Evolutionary conservation across 2,329 filamentous ascomycete species (phyloP).

Genomic region (Rugonectria rugulosa): DNA sequence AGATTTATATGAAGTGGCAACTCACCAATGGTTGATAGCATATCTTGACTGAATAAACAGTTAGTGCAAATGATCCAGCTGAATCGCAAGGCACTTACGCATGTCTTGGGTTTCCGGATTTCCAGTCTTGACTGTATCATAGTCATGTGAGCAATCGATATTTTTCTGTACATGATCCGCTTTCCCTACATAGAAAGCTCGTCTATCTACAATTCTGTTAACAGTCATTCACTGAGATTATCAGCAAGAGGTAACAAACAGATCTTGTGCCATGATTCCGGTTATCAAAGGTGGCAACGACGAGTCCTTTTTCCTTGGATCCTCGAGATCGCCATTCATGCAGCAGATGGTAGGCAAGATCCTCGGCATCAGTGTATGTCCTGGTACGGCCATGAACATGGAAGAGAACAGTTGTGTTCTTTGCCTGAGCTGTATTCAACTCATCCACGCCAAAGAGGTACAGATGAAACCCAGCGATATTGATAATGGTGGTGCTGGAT

Average conservation of each 20-base stretch:
- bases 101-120: background rate
- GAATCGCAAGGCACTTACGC: background rate
- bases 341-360: background rate
- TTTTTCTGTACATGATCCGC: background rate
- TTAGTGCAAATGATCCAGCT: background rate
- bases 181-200: background rate
- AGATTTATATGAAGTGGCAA: too few relatives aligned
- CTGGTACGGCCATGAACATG: conserved; percentile 6
- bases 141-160: background rate
- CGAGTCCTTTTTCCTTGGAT: background rate
- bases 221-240: background rate
- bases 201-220: background rate
- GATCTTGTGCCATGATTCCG: conserved; percentile 5
- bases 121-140: conserved; percentile 1
- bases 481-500: background rate
- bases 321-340: background rate
- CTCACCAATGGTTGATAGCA: conserved; percentile 4
- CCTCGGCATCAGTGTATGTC: background rate
- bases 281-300: conserved; percentile 4
- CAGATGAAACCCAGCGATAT: background rate
- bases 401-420: conserved; percentile 4
- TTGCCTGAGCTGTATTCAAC: background rate
- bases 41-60: background rate
- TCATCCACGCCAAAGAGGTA: conserved; percentile 3
- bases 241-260: background rate